phyloP scores from a whole-genome alignment of 2,329 filamentous ascomycete species.

The Fusarium irregulare region DNA sequence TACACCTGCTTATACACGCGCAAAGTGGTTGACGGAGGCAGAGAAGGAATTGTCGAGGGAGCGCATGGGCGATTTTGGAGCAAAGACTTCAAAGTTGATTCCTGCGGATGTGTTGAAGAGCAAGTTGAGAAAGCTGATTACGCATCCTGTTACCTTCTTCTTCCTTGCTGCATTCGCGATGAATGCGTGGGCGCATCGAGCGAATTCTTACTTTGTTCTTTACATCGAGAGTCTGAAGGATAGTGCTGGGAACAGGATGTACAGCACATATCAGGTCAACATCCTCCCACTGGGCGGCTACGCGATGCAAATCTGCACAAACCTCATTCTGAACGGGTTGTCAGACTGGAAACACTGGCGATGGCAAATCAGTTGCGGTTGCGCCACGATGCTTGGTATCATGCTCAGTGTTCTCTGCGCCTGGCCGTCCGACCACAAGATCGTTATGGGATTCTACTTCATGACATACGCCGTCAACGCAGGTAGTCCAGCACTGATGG shows the following conservation, averaged over 20 bases:
- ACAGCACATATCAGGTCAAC: slow-evolving; percentile 50
- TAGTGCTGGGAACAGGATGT: slow-evolving; percentile 41
- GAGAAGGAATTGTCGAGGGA: slow-evolving; percentile 45
- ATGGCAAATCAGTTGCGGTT: slow-evolving; percentile 53
- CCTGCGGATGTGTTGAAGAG: slow-evolving; percentile 37
- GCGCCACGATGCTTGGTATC: slow-evolving; percentile 45
- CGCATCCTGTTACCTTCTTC: slow-evolving; percentile 49
- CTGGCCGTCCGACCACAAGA: slow-evolving; percentile 50
- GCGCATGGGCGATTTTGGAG: slow-evolving; percentile 46
- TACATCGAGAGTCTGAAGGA: slow-evolving; percentile 47
- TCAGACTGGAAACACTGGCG: slow-evolving; percentile 55
- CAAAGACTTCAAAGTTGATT: slow-evolving; percentile 47
- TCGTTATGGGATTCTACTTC: slow-evolving; percentile 52
- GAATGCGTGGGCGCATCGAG: slow-evolving; percentile 47
- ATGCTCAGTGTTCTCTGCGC: slow-evolving; percentile 50
- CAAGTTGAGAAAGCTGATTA: slow-evolving; percentile 45
- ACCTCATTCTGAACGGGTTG: slow-evolving; percentile 50
- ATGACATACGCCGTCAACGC: slow-evolving; percentile 52
- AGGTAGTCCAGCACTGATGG: slow-evolving; percentile 50
- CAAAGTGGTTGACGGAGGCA: slow-evolving; percentile 45
- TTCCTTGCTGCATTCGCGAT: slow-evolving; percentile 48
- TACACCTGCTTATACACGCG: slow-evolving; percentile 47
- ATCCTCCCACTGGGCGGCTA: slow-evolving; percentile 48
- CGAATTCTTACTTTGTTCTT: slow-evolving; percentile 52
- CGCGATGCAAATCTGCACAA: slow-evolving; percentile 51